These are phyloP conservation scores for Coffea canephora DNA, from an alignment of 257 asterid genomes.

Conservation along the genomic window DNA sequence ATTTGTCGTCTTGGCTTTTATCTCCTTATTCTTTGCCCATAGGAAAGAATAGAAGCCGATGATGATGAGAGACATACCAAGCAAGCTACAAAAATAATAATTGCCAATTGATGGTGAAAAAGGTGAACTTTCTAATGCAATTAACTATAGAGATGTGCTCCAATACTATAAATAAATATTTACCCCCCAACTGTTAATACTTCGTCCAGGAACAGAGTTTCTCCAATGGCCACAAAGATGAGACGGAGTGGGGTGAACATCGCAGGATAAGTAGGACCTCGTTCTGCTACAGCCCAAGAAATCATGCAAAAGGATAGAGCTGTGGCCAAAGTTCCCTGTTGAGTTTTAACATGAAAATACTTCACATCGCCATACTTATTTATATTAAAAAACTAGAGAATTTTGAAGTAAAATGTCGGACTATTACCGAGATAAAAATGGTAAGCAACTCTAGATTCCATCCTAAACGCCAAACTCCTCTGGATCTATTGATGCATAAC, in stretches of 20 bases:
- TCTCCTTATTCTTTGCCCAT: constrained; percentile 45
- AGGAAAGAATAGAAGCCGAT: constrained; percentile 54
- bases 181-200: constrained; percentile 46
- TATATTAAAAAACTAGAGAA: no score
- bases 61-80: constrained; percentile 49
- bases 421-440: constrained; percentile 51
- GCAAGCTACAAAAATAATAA: constrained; percentile 37
- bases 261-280: constrained; percentile 72
- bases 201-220: constrained; percentile 41
- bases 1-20: not conserved
- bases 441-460: constrained; percentile 57
- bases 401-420: not conserved
- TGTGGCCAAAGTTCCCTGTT: constrained; percentile 56
- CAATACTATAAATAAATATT: no score
- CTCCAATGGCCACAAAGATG: constrained; percentile 40
- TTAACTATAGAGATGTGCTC: not conserved
- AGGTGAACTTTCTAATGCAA: no score
- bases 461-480: constrained; percentile 41
- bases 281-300: constrained; percentile 44
- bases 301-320: constrained; percentile 48
- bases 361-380: no score
- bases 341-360: no score
- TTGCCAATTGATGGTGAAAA: not conserved
- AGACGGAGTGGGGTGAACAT: constrained; percentile 63
- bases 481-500: constrained; percentile 36